These are phyloP conservation scores for Taphrina sp. DNA, from an alignment of 1,139 yeast species.

Conservation along the genomic window DNA sequence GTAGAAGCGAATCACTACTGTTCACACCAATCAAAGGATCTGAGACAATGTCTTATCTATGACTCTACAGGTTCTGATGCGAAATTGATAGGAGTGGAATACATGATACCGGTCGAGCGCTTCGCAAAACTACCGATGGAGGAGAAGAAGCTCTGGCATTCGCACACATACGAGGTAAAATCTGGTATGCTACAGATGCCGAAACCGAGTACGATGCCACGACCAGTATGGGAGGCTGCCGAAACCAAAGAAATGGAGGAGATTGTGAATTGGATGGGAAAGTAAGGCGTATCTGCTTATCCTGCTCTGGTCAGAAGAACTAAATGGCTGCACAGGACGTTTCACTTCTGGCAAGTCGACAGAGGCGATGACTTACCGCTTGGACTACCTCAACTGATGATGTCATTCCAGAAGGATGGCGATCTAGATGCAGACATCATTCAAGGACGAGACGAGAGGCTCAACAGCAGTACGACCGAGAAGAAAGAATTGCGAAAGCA, in stretches of 20 bases:
- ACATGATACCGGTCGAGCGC: conserved; percentile 32
- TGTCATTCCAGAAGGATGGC: conserved; percentile 12
- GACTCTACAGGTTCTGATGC: conserved; percentile 26
- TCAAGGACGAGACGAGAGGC: conserved; percentile 25
- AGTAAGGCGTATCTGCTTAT: conserved; percentile 19
- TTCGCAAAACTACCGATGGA: conserved; percentile 24
- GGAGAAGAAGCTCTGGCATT: conserved; percentile 33
- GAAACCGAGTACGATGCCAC: conserved; percentile 19
- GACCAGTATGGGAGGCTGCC: conserved; percentile 28
- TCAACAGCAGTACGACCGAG: conserved; percentile 2
- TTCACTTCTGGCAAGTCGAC: conserved; percentile 34
- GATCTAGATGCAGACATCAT: conserved; percentile 22
- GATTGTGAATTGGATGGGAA: conserved; percentile 29
- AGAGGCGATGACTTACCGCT: conserved; percentile 33
- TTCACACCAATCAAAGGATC: conserved; percentile 22
- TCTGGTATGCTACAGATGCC: conserved; percentile 32
- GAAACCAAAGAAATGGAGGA: conserved; percentile 32
- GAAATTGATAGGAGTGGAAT: conserved; percentile 33
- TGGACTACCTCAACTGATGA: conserved; percentile 33
- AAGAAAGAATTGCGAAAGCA: conserved; percentile 26
- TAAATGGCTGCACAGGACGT: conserved; percentile 6
- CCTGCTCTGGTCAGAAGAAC: too few relatives aligned
- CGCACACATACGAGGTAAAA: conserved; percentile 33
- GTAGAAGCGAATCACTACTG: conserved; percentile 33
- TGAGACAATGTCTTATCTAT: conserved; percentile 33